Evolutionary conservation across 352 stramenopile genomes (phyloP), one percentile per base, ranked within the genome.

Genomic region (Phytophthora melonis): DNA sequence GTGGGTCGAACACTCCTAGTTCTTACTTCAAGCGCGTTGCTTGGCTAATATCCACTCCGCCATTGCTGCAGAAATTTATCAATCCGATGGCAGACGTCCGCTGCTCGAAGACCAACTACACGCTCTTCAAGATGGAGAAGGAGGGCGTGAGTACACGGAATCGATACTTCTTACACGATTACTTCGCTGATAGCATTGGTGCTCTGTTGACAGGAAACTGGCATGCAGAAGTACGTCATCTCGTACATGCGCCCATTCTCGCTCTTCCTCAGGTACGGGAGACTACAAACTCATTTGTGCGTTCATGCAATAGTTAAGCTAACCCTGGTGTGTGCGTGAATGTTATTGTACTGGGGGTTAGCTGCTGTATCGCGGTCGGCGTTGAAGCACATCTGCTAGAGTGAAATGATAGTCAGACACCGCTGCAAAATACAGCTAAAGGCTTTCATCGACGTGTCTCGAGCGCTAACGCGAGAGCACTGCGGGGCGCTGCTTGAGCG

Each of bases 61-160:
- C 11, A 11, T 58, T 23, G 41, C 11, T 66, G 3, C 74, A 95
- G 79, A 95, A 93, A 83, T 95, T 93, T 60, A 92, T 93, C 70
- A 95, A 95, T 58, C 88, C 88, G 0, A 78, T 95, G 54, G 83
- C 77, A 13, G 87, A 95, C 45, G 73, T 95, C 30, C 85, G 85
- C 5, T 92, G 85, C 55, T 70, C 82, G 6, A 89, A 84, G 67
- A 86, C 86, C 43, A 91, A 88, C 68, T 81, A 87, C 62, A 91
- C 85, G 6, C 60, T 93, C 43, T 86, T 93, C 61, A 91, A 92
- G 68, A 88, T 95, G 30, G 88, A 95, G 72, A 92, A 92, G 81
- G 88, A 95, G 65, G 88, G 87, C 47, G 88, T 95, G 23, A 50
- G 77, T 75, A 3, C 8, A 25, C 16, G 14, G 41, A 3, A 16